Base-by-base conservation (phyloP, 2,329 filamentous ascomycete genomes). In the Westerdykella aurantiaca region DNA sequence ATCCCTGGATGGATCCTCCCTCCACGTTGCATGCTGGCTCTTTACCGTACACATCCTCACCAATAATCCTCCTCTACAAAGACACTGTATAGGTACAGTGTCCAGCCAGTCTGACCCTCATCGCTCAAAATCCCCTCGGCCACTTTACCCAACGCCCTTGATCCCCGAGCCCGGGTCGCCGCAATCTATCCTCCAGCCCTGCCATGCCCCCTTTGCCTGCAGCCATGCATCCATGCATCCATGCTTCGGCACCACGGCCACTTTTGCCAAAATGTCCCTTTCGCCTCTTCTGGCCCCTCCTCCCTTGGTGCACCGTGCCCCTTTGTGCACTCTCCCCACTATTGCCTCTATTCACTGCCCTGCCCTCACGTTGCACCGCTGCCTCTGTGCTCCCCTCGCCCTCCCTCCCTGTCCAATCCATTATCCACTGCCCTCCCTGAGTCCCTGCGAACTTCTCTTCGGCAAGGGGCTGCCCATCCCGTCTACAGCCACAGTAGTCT, bases 231-330 rank as follows among this genome's bases (percentile, higher is more conserved):
- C 23, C 33, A 33, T 9, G 38, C 38, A 25, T 35, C 49, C 48
- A 41, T 21, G 18, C 18, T 4, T 21, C 18, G 18, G 18, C 18
- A 21, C 18, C 18, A 21, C 18, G 18, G 18, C 18, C 48, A 48
- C 50, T 57, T 54, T 57, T 58, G 52, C 53, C 53, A 55, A 49
- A 54, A 49, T 21, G 38, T 23, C 43, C 42, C 7, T 38, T 33
- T 45, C 18, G 47, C 53, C 52, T 47, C 49, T 46, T 52, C 49
- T 51, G 50, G 44, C 53, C 51, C 6, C 4, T 21, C 18, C 18
- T 21, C 18, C 18, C 18, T 21, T 21, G 18, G 18, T 21, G 18
- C n/a, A n/a, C n/a, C n/a, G n/a, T n/a, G 18, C 18, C 18, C 3
- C 18, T 6, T 21, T 21, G 18, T 21, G 18, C 18, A 21, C 18